Percentiles rank a stretch among this genome's conserved stretches.
phyloP scores from a whole-genome alignment of 2,329 filamentous ascomycete species.

The Fusarium sterilihyphosum region DNA sequence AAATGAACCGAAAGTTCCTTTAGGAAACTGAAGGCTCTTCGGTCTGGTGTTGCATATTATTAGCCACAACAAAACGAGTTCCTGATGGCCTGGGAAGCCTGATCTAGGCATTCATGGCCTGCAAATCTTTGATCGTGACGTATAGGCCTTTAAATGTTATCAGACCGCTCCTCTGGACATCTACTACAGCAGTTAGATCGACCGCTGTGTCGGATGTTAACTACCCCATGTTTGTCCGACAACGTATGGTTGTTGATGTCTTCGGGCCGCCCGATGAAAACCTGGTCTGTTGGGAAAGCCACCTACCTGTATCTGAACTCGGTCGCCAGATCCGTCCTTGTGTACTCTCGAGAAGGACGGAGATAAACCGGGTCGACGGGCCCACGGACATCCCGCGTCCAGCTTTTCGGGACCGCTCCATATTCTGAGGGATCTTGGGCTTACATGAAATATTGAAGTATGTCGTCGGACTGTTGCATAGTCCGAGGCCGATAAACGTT shows the following conservation, averaged over 20 bases:
- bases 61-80: slow-evolving; percentile 15
- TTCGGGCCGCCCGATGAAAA: slow-evolving; percentile 22
- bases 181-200: neutral
- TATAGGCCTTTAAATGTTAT: neutral
- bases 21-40: slow-evolving; percentile 31
- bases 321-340: slow-evolving; percentile 4
- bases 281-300: slow-evolving; percentile 9
- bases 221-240: slow-evolving; percentile 8
- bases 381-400: slow-evolving; percentile 23
- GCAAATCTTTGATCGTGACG: slow-evolving; percentile 1
- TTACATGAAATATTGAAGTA: slow-evolving; percentile 1
- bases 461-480: slow-evolving; percentile 13
- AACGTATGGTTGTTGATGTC: slow-evolving; percentile 27
- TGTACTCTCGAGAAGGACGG: slow-evolving; percentile 10
- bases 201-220: slow-evolving; percentile 13
- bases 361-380: slow-evolving; percentile 25
- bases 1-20: slow-evolving; percentile 6
- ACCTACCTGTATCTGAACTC: slow-evolving; percentile 5
- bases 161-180: slow-evolving; percentile 9
- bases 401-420: slow-evolving; percentile 25
- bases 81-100: slow-evolving; percentile 7
- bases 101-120: neutral
- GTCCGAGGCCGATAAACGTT: neutral
- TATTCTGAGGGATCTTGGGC: slow-evolving; percentile 7
- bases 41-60: neutral